Base-by-base conservation (phyloP, 2,329 filamentous ascomycete species). In the Scedosporium boydii region DNA sequence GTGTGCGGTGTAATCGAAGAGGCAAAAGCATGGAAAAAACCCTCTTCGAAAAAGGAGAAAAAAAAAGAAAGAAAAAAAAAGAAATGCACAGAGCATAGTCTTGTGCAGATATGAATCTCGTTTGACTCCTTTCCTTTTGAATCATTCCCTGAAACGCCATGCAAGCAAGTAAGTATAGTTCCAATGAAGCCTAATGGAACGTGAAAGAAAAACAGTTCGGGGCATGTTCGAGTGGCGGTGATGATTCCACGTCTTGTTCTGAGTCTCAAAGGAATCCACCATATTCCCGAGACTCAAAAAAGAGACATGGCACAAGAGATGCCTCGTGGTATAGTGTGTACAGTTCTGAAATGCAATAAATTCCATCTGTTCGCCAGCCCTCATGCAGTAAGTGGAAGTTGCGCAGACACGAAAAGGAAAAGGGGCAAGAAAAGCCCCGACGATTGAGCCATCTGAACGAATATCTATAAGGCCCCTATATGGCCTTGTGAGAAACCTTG, bases 271-370 rank as follows among this genome's bases (percentile, higher is more conserved):
- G 60, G 41, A 63, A 65, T 53, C 27, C 55, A 65, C 64, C 58
- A 66, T 65, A 66, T 65, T 67, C 68, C 69, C 70, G 64, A 65
- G 73, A 72, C 71, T 71, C 71, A 59, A 61, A 60, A 60, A 63
- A 53, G 26, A 34, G 53, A 48, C 62, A 42, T 42, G 29, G 23
- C 34, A 18, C 16, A 18, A 41, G 34, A 34, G 57, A 46, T 41
- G 58, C 16, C 29, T 34, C 26, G 27, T 48, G 58, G 29, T 62
- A 48, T 34, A 59, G 29, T 59, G 56, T 26, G 58, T n/a, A 44
- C n/a, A 60, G 59, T 26, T 21, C 7, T 21, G 51, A 62, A 38
- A 60, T 27, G 16, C 27, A 34, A 53, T 42, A 18, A 62, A 59
- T 60, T 63, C 51, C 61, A 46, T 55, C 34, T 63, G 63, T 62